Evolutionary conservation across 2,329 filamentous ascomycete genomes (phyloP), one percentile per base, ranked within the genome.

Genomic region (Thielaviopsis ethacetica): DNA sequence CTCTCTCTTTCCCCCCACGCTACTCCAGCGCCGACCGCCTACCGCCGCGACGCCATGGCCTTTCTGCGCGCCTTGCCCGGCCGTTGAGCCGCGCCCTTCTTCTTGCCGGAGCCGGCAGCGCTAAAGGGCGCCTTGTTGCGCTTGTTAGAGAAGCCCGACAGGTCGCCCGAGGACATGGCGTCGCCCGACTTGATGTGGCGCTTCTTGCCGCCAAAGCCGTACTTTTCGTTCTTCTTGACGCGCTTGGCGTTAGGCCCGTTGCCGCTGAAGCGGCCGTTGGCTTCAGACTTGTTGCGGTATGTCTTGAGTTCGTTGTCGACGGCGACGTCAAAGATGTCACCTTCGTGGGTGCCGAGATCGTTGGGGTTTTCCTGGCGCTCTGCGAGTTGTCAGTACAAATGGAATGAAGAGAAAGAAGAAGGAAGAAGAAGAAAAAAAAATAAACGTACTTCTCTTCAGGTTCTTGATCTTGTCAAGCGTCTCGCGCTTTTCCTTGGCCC

Each of bases 121-220:
- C 59, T 59, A 53, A 63, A 63, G 3, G 55, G 54, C 17, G 56
- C 52, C 56, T 59, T 61, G 47, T 63, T 63, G 50, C 83, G 86
- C 76, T 85, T 89, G 44, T 78, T 79, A 58, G 85, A 90, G 75
- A 94, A 97, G 1, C 81, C 82, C 62, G 82, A 82, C 65, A 94
- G 73, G 70, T 98, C 93, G 62, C 82, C 85, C 53, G 84, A 90
- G 64, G 88, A 94, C 62, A 79, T 69, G 54, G 91, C 90, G 71
- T 96, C 91, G 65, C 89, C 89, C 62, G 90, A 95, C 81, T 98
- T 98, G 59, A 79, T 73, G 69, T 90, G 84, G 59, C 86, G 79
- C 79, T 98, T 98, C 82, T 95, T 96, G 66, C 93, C 93, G 62
- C 93, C 93, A 68, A 91, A 95, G 24, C 93, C 93, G 70, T 85